A percentile compares a stretch with the other conserved stretches of the same genome.
phyloP scores from a whole-genome alignment of 1,284 basidiomycete genomes.

The Irpex rosettiformis region DNA sequence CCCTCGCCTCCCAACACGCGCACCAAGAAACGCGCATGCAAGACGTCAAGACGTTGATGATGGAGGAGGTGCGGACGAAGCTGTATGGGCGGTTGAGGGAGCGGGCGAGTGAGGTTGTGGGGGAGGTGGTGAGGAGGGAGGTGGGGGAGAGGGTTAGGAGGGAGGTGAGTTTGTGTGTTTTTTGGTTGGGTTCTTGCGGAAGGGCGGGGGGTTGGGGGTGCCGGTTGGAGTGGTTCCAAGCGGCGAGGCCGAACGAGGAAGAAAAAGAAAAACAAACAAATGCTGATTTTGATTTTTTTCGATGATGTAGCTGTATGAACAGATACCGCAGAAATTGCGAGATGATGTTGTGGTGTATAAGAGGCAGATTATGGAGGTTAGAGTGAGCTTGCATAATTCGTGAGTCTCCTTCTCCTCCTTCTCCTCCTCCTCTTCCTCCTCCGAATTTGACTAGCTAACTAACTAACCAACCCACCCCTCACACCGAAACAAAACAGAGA shows the following conservation, averaged over 20 bases:
- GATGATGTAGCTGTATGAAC: slow-evolving; percentile 36
- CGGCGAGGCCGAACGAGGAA: no score
- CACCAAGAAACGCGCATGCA: slow-evolving; percentile 37
- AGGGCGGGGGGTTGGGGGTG: no score
- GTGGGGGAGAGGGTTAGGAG: slow-evolving; percentile 33
- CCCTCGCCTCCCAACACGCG: slow-evolving; percentile 36
- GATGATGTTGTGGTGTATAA: slow-evolving; percentile 37
- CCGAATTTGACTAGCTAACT: slow-evolving; percentile 6
- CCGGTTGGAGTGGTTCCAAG: no score
- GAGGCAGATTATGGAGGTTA: slow-evolving; percentile 30
- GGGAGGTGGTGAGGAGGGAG: slow-evolving; percentile 33
- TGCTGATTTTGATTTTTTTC: not conserved
- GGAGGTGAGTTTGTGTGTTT: slow-evolving; percentile 21
- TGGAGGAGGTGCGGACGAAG: slow-evolving; percentile 35
- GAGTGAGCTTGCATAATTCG: slow-evolving; percentile 46
- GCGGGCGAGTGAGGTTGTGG: slow-evolving; percentile 32
- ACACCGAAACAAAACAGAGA: slow-evolving; percentile 32
- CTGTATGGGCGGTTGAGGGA: slow-evolving; percentile 33
- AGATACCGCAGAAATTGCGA: slow-evolving; percentile 41
- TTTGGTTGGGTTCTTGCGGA: not conserved
- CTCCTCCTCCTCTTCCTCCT: not conserved
- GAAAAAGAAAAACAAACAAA: no score
- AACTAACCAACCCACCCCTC: not conserved
- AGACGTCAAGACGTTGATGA: slow-evolving; percentile 31
- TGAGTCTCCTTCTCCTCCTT: slow-evolving; percentile 26